Base-by-base conservation (phyloP, 495 filamentous ascomycete species). In the Pyrenula massariospora region DNA sequence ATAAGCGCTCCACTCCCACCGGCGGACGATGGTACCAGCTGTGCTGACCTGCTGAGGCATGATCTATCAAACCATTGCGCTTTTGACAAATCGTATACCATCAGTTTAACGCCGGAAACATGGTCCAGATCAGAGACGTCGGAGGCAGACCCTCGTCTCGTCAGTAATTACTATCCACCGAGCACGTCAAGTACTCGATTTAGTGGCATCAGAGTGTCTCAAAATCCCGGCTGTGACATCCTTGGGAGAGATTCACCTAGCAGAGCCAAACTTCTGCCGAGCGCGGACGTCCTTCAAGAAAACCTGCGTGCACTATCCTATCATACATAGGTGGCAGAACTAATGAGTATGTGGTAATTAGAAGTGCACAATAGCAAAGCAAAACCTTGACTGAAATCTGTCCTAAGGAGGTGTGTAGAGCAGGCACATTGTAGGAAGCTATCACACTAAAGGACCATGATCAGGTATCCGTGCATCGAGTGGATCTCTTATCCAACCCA, bases 251-350 rank as follows among this genome's bases (percentile, higher is more conserved):
- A 42, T 42, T 42, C 31, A 8, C 15, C 31, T 42, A 42, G 5
- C 5, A 42, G 31, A 25, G 54, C 49, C 25, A 21, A 19, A 25
- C 50, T 2, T 54, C 49, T n/a, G 12, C n/a, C 31, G 15, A 22
- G 52, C 25, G 19, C 48, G 20, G 22, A 22, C 8, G 54, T 36
- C 36, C 49, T 54, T 55, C 23, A 56, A 50, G 20, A 53, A 3
- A 23, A 19, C 31, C 60, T 56, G 72, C 79, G 25, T 85, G 83
- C 73, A 74, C 83, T 57, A 75, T 77, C 55, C 75, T 80, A 52
- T 71, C 66, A 24, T 53, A 22, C 25, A 24, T 53, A n/a, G 12
- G n/a, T 12, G 12, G 12, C 42, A 12, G 19, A 48, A 12, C 42
- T 12, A 48, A 48, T 19, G 12, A 12, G 42, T 12, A 48, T 12